Evolutionary conservation across 1,284 basidiomycete species (phyloP), one percentile per base, ranked within the genome.

Genomic region (Cutaneotrichosporon sp.): DNA sequence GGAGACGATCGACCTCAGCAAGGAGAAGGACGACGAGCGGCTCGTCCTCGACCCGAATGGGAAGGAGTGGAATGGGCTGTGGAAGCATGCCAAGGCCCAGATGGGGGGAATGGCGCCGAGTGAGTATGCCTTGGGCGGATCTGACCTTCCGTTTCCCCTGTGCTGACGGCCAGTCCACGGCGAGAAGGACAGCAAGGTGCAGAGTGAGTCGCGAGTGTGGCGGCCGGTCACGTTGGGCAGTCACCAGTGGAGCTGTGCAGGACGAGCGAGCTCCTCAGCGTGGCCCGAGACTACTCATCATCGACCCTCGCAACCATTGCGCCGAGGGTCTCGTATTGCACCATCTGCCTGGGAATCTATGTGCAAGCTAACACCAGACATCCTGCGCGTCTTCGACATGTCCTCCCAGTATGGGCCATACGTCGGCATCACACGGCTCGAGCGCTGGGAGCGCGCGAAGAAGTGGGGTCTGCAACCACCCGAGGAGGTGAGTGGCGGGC

Each of bases 381-480:
- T 92, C 54, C 85, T 93, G 14, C 85, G 90, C 2, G 84, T 88
- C 2, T 94, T 93, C 69, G 91, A 94, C 76, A 79, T 90, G 85
- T 87, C 87, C 0, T 87, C 88, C 60, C 87, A 91, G 67, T 95
- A 88, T 73, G 93, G 93, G 0, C 93, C 93, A 2, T 92, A 89
- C 68, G 83, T 91, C 47, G 93, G 93, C 1, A 84, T 95, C 51
- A 85, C 87, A 14, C 86, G 94, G 47, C 80, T 97, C 25, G 87
- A 94, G 66, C 84, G 95, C 34, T 98, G 92, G 92, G 85, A 95
- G 70, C 83, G 95, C 43, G 95, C 95, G 0, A 76, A 88, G 50
- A 84, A 85, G 18, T 82, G 95, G 49, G 92, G 91, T 7, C 81
- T 97, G 24, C 84, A 90, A 57, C 95, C 95, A 18, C 94, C 95